Evolutionary conservation across 179 eudicot species (phyloP).

Genomic region (Sideroxylon spinosum): DNA sequence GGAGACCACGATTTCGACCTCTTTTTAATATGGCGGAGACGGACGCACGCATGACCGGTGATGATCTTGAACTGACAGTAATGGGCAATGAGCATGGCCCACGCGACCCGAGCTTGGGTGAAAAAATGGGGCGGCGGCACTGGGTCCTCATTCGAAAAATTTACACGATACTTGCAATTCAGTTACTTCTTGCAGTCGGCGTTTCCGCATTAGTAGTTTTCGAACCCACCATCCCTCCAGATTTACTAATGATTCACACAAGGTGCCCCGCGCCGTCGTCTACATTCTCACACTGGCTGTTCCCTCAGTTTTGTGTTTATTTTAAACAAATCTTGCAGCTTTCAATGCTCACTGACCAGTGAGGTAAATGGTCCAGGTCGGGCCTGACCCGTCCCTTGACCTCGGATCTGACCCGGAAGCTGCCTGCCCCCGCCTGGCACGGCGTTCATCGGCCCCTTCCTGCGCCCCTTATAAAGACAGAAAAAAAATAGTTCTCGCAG

Average conservation of each 20-base stretch:
- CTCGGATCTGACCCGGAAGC: no score
- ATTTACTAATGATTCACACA: conserved; percentile 23
- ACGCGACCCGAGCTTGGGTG: conserved; percentile 44
- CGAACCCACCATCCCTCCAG: conserved; percentile 20
- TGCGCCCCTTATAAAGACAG: no score
- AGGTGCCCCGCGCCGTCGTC: conserved; percentile 23
- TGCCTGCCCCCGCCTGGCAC: no score
- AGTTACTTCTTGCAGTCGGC: conserved; percentile 40
- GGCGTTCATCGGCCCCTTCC: no score
- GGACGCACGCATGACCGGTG: no score
- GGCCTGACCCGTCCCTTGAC: no score
- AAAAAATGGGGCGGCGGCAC: conserved; percentile 35
- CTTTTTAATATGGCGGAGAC: no score
- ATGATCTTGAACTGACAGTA: no score
- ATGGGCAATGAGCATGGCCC: conserved; percentile 19
- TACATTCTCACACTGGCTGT: conserved; percentile 31
- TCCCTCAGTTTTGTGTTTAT: conserved; percentile 27
- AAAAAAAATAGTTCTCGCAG: no score
- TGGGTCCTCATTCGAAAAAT: conserved; percentile 65
- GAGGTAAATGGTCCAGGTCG: no score
- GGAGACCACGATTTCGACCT: no score
- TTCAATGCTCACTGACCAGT: not conserved
- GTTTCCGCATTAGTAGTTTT: conserved; percentile 33
- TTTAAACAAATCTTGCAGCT: not conserved
- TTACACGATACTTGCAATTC: conserved; percentile 39